Conservation (phyloP, 345 rosid species). For the Limnanthes douglasii region DNA sequence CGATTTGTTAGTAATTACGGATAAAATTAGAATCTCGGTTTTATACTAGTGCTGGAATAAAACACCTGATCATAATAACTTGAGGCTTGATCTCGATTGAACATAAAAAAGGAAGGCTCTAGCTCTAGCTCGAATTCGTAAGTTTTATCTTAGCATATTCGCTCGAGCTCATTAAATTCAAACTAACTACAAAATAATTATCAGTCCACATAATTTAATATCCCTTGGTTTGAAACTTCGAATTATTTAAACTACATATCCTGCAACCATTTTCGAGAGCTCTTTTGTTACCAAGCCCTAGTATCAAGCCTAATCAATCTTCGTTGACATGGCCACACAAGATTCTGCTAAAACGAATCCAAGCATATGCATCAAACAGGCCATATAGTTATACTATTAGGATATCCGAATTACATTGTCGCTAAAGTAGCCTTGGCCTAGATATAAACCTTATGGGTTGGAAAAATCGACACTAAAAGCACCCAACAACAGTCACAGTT, state of each 20-base stretch:
- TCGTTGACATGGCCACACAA: no score
- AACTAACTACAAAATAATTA: no score
- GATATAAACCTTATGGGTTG: neutral
- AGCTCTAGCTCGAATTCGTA: no score
- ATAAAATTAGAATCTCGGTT: neutral
- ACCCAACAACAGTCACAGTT: neutral
- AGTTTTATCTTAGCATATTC: no score
- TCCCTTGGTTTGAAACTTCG: no score
- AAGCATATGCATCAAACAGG: neutral
- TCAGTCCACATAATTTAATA: no score
- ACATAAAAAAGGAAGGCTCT: constrained; percentile 3
- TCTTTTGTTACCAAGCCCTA: no score
- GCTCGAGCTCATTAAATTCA: no score
- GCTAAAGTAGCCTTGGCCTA: constrained; percentile 2
- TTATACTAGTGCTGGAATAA: neutral
- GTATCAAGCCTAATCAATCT: no score
- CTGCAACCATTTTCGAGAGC: no score
- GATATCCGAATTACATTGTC: neutral
- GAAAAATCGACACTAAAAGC: constrained; percentile 1
- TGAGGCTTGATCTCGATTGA: constrained; percentile 4
- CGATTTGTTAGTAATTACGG: neutral
- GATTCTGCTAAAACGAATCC: no score
- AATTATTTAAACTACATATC: no score
- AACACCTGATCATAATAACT: neutral
- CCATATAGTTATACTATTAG: neutral